Base-by-base conservation (phyloP, 768 basidiomycete genomes). In the Cantharellus anzutake region DNA sequence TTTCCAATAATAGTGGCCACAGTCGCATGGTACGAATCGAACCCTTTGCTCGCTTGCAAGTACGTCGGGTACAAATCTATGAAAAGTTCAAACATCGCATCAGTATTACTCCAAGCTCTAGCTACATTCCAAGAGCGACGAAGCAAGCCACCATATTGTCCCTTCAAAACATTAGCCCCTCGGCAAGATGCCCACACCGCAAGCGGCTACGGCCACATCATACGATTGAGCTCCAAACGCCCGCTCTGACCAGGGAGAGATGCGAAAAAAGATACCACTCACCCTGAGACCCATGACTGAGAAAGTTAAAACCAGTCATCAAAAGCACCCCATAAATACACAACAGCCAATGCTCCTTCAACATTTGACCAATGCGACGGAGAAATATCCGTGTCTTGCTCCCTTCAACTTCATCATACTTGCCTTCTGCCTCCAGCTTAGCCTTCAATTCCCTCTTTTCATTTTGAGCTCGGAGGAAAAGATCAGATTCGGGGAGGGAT, bases 321-420 rank as follows among this genome's bases (percentile, higher is more conserved):
- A 92, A 76, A 55, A 90, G 71, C 20, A 92, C 77, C 0, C 85
- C 84, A 66, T 92, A 93, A 56, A 92, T 80, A 67, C 85, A 89
- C 41, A 86, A 67, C 7, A 80, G 63, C 90, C 89, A 94, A 67
- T 96, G 87, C 7, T 65, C 69, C 72, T 79, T 86, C 39, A 93
- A 71, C 88, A 93, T 94, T 59, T 71, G 72, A 60, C 76, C 74
- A 0, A 81, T 80, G 69, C 92, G 88, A 58, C 70, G 74, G 4
- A 91, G 41, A 75, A 97, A 96, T 0, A 48, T 50, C 62, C 63
- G 65, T 16, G 66, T 67, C 60, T 70, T 67, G 60, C 65, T 61
- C 7, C 64, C 62, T 0, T 64, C 55, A 4, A 20, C 35, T 7
- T 37, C 38, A 5, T 60, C 42, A 2, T 69, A 68, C 0, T 51